Base-by-base conservation (phyloP, 495 filamentous ascomycete species). In the Tuber calosporum region DNA sequence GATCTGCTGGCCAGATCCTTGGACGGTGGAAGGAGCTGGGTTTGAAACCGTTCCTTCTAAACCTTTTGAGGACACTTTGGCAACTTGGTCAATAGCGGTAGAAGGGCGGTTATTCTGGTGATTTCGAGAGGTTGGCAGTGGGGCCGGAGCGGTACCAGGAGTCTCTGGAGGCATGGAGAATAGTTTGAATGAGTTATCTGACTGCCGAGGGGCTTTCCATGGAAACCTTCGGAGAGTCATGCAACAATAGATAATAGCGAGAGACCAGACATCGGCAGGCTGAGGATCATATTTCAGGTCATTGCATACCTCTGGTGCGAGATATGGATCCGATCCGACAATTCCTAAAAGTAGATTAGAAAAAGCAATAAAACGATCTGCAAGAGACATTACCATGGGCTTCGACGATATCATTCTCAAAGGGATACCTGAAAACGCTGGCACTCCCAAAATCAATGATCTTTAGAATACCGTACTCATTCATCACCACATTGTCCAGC, bases 381-480 rank as follows among this genome's bases (percentile, higher is more conserved):
- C 36, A 53, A 39, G 68, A 20, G 26, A 38, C 86, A 90, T 84
- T 85, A 96, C 95, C 95, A 81, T 88, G 90, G 62, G 95, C 93
- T 48, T 88, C 86, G 34, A 97, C 93, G 69, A 94, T 90, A 76
- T 93, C 92, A 70, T 90, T 93, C 84, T 99, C 95, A 82, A 99
- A 99, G 2, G 95, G 95, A 86, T 99, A 99, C 74, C 90, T 88
- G 84, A 94, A 99, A 67, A 99, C 94, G 73, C 93, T 93, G 5
- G 95, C 93, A 84, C 95, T 98, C 71, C 95, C 95, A 84, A 99
- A 99, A 82, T 99, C 95, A 75, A 99, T 99, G 69, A 99, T 91
- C 84, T 99, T 99, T 91, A 99, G 96, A 75, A 99, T 97, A n/a
- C 95, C 95, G 77, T 90, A 88, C 79, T 97, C 91, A 78, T 94